Conservation (phyloP, 129 eudicot species). For the Cynara cardunculus region DNA sequence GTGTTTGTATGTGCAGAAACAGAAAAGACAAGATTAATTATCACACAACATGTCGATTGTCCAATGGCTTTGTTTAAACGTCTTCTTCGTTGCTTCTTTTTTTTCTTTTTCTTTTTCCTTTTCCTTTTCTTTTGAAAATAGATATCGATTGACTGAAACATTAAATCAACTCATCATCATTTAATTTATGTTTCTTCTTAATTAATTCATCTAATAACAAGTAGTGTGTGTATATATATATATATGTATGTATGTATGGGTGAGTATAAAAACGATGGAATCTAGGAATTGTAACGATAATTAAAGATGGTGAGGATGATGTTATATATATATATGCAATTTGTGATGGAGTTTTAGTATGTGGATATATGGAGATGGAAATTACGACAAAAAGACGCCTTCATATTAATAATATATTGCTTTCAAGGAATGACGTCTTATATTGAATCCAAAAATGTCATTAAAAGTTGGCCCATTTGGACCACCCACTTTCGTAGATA, state of each 20-base stretch:
- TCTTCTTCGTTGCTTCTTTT: background rate
- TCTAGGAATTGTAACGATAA: background rate
- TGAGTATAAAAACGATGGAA: background rate
- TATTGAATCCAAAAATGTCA: background rate
- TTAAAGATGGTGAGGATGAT: background rate
- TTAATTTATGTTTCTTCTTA: too few species aligned
- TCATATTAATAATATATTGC: background rate
- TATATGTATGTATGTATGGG: background rate
- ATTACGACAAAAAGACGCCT: background rate
- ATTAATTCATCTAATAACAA: too few species aligned
- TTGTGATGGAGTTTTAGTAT: background rate
- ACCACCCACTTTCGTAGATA: background rate
- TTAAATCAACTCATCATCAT: background rate
- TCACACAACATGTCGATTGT: background rate
- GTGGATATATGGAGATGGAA: background rate
- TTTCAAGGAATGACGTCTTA: background rate
- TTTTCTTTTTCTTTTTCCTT: background rate
- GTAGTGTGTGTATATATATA: too few species aligned
- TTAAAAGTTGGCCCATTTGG: background rate
- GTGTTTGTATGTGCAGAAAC: background rate
- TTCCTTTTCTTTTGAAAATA: background rate
- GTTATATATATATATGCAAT: background rate
- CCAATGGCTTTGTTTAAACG: background rate
- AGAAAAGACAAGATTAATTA: background rate
- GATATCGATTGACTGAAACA: background rate